A percentile compares a stretch with the other conserved stretches of the same genome.
These are phyloP conservation scores for Nakaseomyces nivariensis DNA, from an alignment of 1,139 yeast genomes.

Conservation along the genomic window DNA sequence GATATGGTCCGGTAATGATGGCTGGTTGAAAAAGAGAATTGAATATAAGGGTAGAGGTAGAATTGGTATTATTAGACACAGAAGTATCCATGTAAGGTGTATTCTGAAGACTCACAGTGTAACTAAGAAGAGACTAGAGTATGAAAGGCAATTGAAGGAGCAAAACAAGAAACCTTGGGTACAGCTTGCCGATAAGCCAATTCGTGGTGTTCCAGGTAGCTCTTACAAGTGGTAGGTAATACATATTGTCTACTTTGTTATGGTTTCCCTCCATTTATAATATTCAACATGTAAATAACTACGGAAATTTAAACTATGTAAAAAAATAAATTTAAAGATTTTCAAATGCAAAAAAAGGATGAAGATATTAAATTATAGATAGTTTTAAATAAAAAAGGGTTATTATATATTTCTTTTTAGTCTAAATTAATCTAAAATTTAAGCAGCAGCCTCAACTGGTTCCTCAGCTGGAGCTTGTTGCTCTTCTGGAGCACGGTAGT, in stretches of 20 bases:
- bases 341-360: not conserved
- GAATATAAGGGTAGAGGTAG: slow-evolving; percentile 91
- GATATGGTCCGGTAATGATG: slow-evolving; percentile 91
- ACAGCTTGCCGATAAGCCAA: slow-evolving; percentile 34
- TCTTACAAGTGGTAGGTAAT: slow-evolving; percentile 40
- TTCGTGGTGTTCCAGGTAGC: slow-evolving; percentile 40
- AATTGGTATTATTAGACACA: slow-evolving; percentile 66
- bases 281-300: not conserved
- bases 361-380: not conserved
- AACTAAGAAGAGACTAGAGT: slow-evolving; percentile 49
- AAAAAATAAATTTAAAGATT: too few species aligned
- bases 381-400: not conserved
- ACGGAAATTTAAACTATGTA: too few species aligned
- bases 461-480: slow-evolving; percentile 25
- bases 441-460: slow-evolving; percentile 23
- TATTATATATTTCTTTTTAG: not conserved
- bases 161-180: slow-evolving; percentile 39
- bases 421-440: slow-evolving; percentile 20
- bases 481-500: slow-evolving; percentile 46
- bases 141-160: slow-evolving; percentile 44
- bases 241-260: not conserved
- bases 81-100: slow-evolving; percentile 72
- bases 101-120: slow-evolving; percentile 53
- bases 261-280: not conserved
- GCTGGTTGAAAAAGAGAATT: slow-evolving; percentile 57